Percentiles rank a stretch among this genome's conserved stretches.
These are phyloP conservation scores for Periconia digitata DNA, from an alignment of 2,329 filamentous ascomycete genomes.

Conservation along the genomic window DNA sequence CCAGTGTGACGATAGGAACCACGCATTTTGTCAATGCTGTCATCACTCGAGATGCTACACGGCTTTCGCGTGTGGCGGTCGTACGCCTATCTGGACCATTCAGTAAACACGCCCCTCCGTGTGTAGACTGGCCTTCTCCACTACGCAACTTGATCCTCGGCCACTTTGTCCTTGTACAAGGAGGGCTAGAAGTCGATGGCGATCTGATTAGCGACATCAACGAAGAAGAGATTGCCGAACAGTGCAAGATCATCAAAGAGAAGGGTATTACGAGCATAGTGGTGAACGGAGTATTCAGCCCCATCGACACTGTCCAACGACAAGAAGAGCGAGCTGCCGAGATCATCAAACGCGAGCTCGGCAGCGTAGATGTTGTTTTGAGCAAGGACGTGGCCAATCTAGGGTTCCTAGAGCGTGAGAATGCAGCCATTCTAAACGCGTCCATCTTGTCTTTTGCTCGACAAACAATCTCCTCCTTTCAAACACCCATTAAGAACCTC, in stretches of 20 bases:
- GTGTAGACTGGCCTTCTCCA: slow-evolving; percentile 51
- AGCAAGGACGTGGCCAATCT: slow-evolving; percentile 55
- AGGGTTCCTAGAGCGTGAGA: slow-evolving; percentile 55
- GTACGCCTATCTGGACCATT: slow-evolving; percentile 54
- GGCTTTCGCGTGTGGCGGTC: slow-evolving; percentile 56
- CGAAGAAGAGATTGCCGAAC: slow-evolving; percentile 48
- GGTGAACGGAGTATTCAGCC: slow-evolving; percentile 60
- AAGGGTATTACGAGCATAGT: slow-evolving; percentile 53
- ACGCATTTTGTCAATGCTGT: slow-evolving; percentile 58
- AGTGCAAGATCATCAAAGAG: slow-evolving; percentile 48
- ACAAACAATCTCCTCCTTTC: slow-evolving; percentile 50
- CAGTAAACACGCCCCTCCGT: slow-evolving; percentile 53
- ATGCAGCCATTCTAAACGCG: slow-evolving; percentile 55
- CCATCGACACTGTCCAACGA: slow-evolving; percentile 55
- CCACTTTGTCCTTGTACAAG: slow-evolving; percentile 49
- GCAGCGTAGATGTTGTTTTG: slow-evolving; percentile 53
- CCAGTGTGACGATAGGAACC: slow-evolving; percentile 54
- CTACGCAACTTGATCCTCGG: slow-evolving; percentile 52
- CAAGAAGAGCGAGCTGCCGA: slow-evolving; percentile 56
- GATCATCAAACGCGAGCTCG: slow-evolving; percentile 52
- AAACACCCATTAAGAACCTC: slow-evolving; percentile 49
- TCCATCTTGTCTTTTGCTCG: slow-evolving; percentile 51
- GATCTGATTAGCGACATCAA: slow-evolving; percentile 47
- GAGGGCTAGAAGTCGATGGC: slow-evolving; percentile 55
- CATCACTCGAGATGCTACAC: slow-evolving; percentile 52